Percentiles rank a stretch among this genome's conserved stretches.
phyloP scores from a whole-genome alignment of 2,329 filamentous ascomycete genomes.

The Lachnellula subtilissima region DNA sequence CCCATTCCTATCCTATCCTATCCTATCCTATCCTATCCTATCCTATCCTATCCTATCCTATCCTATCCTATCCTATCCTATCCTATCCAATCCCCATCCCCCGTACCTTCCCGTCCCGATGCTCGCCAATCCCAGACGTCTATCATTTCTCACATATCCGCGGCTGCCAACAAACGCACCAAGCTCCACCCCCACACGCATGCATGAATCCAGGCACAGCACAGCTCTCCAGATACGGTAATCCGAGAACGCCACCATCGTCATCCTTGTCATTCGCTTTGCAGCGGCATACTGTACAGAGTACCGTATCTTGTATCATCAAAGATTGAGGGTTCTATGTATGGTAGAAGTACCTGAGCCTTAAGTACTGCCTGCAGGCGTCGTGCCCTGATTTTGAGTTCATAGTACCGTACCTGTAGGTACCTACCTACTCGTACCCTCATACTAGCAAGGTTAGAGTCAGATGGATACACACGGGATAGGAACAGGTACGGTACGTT shows the following conservation, averaged over 20 bases:
- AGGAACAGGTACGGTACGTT: not conserved
- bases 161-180: not conserved
- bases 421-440: not conserved
- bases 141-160: slow-evolving; percentile 3
- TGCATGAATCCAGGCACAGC: not conserved
- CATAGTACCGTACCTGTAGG: too few relatives aligned
- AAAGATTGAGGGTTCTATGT: not conserved
- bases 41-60: too few relatives aligned
- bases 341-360: too few relatives aligned
- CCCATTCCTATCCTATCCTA: too few relatives aligned
- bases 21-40: too few relatives aligned
- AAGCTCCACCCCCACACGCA: not conserved
- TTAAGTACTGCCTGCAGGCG: too few relatives aligned
- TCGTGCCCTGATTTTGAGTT: too few relatives aligned
- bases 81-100: too few relatives aligned
- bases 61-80: too few relatives aligned
- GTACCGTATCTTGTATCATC: not conserved
- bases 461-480: not conserved
- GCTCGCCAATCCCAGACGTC: not conserved
- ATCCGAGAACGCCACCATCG: slow-evolving; percentile 5
- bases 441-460: not conserved
- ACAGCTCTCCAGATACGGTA: not conserved
- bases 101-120: too few relatives aligned
- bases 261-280: slow-evolving; percentile 3
- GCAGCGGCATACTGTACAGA: not conserved